Conservation (phyloP, 2,329 filamentous ascomycete genomes). For the Achaetomium macrosporum region DNA sequence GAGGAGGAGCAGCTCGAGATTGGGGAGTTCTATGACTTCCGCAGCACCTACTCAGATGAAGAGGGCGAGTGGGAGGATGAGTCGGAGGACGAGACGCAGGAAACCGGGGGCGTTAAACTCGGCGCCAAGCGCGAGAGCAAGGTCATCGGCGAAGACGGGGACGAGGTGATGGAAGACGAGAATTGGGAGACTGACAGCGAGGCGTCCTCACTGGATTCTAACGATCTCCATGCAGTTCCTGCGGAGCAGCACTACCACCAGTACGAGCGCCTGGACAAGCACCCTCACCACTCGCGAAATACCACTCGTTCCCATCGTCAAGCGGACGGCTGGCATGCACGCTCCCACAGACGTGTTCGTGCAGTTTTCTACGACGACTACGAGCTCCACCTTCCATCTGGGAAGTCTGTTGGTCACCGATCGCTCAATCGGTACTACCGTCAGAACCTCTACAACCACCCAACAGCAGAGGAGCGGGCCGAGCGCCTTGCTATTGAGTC, state of each 20-base stretch:
- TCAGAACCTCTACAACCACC: constrained; percentile 85
- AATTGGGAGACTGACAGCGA: constrained; percentile 96
- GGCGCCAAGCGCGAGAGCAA: constrained; percentile 53
- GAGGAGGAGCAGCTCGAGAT: constrained; percentile 90
- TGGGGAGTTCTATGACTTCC: constrained; percentile 95
- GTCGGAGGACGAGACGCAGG: constrained; percentile 40
- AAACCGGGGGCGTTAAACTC: constrained; percentile 62
- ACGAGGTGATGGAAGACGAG: constrained; percentile 56
- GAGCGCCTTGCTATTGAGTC: constrained; percentile 25
- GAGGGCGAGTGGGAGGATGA: constrained; percentile 59
- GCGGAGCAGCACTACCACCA: constrained; percentile 66
- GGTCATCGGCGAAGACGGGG: constrained; percentile 44
- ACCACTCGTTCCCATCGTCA: constrained; percentile 69
- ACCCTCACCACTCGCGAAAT: constrained; percentile 67
- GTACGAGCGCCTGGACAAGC: constrained; percentile 65
- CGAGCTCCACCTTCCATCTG: constrained; percentile 87
- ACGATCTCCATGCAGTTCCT: constrained; percentile 73
- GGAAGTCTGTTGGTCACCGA: constrained; percentile 83
- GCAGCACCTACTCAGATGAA: constrained; percentile 85
- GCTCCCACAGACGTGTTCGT: constrained; percentile 67
- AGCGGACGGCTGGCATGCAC: constrained; percentile 73
- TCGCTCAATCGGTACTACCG: constrained; percentile 83
- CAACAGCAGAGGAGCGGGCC: constrained; percentile 65
- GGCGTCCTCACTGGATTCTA: constrained; percentile 80
- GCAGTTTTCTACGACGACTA: constrained; percentile 88